These are phyloP conservation scores for Citrullus colocynthis DNA, from an alignment of 306 rosid genomes.

Conservation along the genomic window DNA sequence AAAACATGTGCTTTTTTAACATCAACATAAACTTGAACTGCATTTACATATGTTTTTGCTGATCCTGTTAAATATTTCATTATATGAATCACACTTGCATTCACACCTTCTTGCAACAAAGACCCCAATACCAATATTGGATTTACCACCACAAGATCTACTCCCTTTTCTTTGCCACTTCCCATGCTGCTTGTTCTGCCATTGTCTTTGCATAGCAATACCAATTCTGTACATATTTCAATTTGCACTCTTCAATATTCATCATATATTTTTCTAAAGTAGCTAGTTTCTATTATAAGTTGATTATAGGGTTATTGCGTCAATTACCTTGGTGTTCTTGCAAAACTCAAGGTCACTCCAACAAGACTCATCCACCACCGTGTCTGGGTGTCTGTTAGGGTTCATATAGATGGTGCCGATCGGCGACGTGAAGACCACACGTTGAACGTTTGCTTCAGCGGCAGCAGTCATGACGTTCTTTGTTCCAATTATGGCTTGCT, in stretches of 20 bases:
- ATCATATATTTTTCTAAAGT: not conserved
- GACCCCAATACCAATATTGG: slow-evolving; percentile 81
- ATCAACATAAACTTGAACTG: slow-evolving; percentile 58
- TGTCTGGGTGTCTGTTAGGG: slow-evolving; percentile 46
- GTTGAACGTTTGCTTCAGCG: slow-evolving; percentile 54
- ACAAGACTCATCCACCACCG: slow-evolving; percentile 59
- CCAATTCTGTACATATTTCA: slow-evolving; percentile 43
- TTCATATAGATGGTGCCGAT: slow-evolving; percentile 81
- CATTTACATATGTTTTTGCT: slow-evolving; percentile 69
- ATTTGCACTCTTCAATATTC: not conserved
- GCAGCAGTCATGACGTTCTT: slow-evolving; percentile 56
- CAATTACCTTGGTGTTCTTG: slow-evolving; percentile 67
- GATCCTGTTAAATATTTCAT: slow-evolving; percentile 72
- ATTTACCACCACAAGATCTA: slow-evolving; percentile 65
- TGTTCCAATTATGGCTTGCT: slow-evolving; percentile 62
- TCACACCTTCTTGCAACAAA: slow-evolving; percentile 50
- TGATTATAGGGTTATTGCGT: not conserved
- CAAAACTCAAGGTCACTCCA: slow-evolving; percentile 91
- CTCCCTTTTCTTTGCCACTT: slow-evolving; percentile 41
- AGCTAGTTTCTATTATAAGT: no score
- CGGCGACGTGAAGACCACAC: slow-evolving; percentile 86
- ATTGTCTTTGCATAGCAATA: slow-evolving; percentile 82
- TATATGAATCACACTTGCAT: slow-evolving; percentile 65
- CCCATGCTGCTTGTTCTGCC: slow-evolving; percentile 80
- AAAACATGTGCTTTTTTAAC: slow-evolving; percentile 62